A percentile compares a stretch with the other conserved stretches of the same genome.
Conservation (phyloP, 73 alveolate species). For the Paramecium sonneborni region DNA sequence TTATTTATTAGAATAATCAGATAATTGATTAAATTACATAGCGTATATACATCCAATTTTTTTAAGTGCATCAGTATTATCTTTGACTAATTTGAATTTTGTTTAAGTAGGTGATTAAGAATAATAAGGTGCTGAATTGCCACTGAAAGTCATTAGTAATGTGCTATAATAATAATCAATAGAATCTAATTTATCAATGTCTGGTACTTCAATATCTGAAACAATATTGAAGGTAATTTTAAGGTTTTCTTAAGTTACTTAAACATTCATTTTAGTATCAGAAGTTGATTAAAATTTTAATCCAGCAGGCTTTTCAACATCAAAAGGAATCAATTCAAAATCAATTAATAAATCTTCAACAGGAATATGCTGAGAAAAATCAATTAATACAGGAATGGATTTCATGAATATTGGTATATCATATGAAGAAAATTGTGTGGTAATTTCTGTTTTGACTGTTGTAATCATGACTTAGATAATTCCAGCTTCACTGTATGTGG, state of each 20-base stretch:
- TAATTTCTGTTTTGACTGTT: neutral
- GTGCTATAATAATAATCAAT: neutral
- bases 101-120: neutral
- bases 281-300: neutral
- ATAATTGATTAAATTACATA: neutral
- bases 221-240: neutral
- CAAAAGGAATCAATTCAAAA: conserved; percentile 7
- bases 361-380: conserved; percentile 19
- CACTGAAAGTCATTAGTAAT: neutral
- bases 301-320: neutral
- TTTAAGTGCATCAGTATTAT: neutral
- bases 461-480: neutral
- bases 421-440: neutral
- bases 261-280: neutral
- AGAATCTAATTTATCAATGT: neutral
- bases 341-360: conserved; percentile 20
- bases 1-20: conserved; percentile 18
- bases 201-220: neutral
- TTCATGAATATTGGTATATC: neutral
- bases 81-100: neutral
- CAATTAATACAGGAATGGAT: neutral
- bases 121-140: conserved; percentile 17
- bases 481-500: neutral
- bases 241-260: neutral
- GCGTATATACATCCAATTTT: neutral